Evolutionary conservation across 495 filamentous ascomycete species (phyloP).

Genomic region (Penicillium maclennaniae): DNA sequence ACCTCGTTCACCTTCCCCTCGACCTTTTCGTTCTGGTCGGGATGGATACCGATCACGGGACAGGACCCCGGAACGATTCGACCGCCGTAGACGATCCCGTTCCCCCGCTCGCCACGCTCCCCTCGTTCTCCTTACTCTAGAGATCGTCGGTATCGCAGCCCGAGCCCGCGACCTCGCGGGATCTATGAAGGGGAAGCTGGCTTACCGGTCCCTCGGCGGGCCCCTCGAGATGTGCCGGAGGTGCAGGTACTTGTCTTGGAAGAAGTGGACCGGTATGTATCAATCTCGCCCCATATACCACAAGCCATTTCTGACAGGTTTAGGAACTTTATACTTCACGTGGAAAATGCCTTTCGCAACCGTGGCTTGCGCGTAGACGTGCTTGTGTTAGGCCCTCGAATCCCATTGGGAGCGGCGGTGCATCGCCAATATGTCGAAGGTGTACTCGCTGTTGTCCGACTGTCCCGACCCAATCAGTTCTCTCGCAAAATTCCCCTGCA

Average conservation of each 20-base stretch:
- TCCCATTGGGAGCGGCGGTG: constrained; percentile 71
- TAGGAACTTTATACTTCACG: constrained; percentile 76
- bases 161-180: constrained; percentile 56
- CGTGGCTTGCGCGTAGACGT: constrained; percentile 70
- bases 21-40: constrained; percentile 49
- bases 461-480: constrained; percentile 63
- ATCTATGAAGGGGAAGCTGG: constrained; percentile 55
- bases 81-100: constrained; percentile 61
- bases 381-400: constrained; percentile 71
- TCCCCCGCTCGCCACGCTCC: constrained; percentile 51
- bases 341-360: constrained; percentile 68
- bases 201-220: constrained; percentile 68
- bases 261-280: constrained; percentile 64
- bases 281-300: neutral
- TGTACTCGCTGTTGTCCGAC: constrained; percentile 76
- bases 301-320: constrained; percentile 5
- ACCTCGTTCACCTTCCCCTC: constrained; percentile 59
- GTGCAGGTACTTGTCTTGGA: constrained; percentile 83
- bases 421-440: constrained; percentile 85
- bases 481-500: constrained; percentile 71
- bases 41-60: constrained; percentile 68
- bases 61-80: constrained; percentile 53
- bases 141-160: constrained; percentile 63
- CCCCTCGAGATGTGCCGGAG: constrained; percentile 77
- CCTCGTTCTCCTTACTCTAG: constrained; percentile 55